A percentile compares a stretch with the other conserved stretches of the same genome.
phyloP scores from a whole-genome alignment of 2,329 filamentous ascomycete species.

The Neobulgaria alba region DNA sequence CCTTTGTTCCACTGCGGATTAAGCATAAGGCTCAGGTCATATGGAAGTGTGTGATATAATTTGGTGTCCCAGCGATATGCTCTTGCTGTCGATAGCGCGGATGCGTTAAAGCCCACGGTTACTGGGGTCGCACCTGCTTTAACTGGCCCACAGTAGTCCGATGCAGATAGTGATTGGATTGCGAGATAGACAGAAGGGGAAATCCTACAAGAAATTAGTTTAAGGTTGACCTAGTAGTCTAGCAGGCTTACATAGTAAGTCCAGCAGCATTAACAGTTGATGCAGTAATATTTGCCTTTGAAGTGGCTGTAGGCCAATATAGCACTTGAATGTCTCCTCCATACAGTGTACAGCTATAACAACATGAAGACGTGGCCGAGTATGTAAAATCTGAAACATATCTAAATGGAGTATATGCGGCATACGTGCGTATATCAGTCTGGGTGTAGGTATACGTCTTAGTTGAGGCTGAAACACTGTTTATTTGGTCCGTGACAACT shows the following conservation, averaged over 20 bases:
- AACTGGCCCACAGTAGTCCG: background rate
- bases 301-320: conserved; percentile 2
- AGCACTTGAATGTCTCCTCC: conserved; percentile 1
- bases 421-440: background rate
- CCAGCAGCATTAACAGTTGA: background rate
- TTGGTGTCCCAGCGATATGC: background rate
- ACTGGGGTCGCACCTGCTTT: background rate
- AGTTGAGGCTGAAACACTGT: background rate
- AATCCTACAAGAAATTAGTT: background rate
- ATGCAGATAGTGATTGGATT: conserved; percentile 1
- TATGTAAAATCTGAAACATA: conserved; percentile 18
- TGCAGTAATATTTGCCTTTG: background rate
- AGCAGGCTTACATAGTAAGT: conserved; percentile 1
- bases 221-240: no score
- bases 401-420: background rate
- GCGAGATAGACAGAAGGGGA: conserved; percentile 3
- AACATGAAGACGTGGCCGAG: conserved; percentile 1
- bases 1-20: background rate
- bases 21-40: background rate
- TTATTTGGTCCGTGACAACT: background rate
- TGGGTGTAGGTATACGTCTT: background rate
- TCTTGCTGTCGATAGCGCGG: background rate
- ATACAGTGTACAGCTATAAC: conserved; percentile 2
- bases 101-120: background rate
- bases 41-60: background rate